Evolutionary conservation across 441 rosid species (phyloP).

Genomic region (Flueggea neowawraea): DNA sequence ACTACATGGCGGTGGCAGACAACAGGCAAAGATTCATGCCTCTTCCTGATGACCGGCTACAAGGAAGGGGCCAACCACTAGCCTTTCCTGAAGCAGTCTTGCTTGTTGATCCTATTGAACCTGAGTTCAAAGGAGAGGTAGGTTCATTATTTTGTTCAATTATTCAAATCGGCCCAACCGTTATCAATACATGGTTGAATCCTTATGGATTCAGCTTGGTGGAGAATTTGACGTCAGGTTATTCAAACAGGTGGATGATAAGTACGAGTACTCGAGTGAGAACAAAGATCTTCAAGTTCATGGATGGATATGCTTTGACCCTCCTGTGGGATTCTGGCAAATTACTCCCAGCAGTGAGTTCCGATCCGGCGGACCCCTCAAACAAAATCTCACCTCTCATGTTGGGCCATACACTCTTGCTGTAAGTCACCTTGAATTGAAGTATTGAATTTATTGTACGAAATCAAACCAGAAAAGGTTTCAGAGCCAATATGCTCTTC

Average conservation of each 20-base stretch:
- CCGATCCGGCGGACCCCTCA: slow-evolving; percentile 75
- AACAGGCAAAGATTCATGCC: slow-evolving; percentile 86
- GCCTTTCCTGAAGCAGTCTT: slow-evolving; percentile 82
- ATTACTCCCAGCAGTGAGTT: slow-evolving; percentile 89
- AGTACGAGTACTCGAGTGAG: slow-evolving; percentile 79
- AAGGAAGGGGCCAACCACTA: slow-evolving; percentile 52
- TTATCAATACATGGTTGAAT: neutral
- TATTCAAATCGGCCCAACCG: neutral
- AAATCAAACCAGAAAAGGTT: too few relatives aligned
- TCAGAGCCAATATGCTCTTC: too few relatives aligned
- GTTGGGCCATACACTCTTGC: slow-evolving; percentile 81
- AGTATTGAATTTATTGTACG: too few relatives aligned
- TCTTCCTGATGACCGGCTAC: slow-evolving; percentile 65
- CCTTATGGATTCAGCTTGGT: too few relatives aligned
- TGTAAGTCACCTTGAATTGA: slow-evolving; percentile 27
- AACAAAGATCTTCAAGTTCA: slow-evolving; percentile 70
- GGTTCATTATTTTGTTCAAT: neutral
- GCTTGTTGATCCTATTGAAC: slow-evolving; percentile 70
- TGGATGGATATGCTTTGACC: slow-evolving; percentile 68
- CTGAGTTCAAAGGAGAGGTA: slow-evolving; percentile 85
- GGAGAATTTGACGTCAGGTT: neutral
- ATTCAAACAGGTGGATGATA: slow-evolving; percentile 71
- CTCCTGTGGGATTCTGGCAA: slow-evolving; percentile 75
- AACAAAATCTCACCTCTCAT: slow-evolving; percentile 86
- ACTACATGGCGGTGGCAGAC: slow-evolving; percentile 79